Evolutionary conservation across 805 yeast genomes (phyloP).

Genomic region (Metschnikowia hibisci): DNA sequence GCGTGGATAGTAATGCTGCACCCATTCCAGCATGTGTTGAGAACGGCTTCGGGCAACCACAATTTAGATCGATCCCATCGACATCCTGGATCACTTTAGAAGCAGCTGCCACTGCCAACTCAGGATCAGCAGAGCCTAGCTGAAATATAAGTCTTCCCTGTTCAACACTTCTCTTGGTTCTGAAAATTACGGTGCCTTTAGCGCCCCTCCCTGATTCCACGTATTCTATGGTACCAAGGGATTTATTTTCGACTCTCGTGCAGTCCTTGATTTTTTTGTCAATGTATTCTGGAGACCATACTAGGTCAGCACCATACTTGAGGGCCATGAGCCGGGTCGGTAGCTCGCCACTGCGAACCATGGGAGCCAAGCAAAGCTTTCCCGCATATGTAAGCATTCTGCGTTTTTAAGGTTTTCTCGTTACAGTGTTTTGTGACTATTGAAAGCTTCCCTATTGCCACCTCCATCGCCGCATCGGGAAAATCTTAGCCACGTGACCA

Average conservation of each 20-base stretch:
- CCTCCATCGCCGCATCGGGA: no score
- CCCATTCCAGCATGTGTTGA: constrained; percentile 97
- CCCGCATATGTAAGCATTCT: constrained; percentile 67
- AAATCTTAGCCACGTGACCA: no score
- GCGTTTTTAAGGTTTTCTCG: neutral
- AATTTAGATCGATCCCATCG: constrained; percentile 87
- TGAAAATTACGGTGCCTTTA: constrained; percentile 53
- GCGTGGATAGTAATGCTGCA: constrained; percentile 81
- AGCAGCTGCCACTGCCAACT: constrained; percentile 86
- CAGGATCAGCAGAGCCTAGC: constrained; percentile 82
- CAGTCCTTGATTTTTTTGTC: constrained; percentile 80
- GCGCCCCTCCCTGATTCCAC: constrained; percentile 25
- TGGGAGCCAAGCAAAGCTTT: constrained; percentile 85
- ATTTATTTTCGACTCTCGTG: constrained; percentile 55
- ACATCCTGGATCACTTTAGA: constrained; percentile 77
- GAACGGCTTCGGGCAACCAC: constrained; percentile 97
- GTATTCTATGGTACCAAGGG: constrained; percentile 59
- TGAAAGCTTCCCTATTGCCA: neutral
- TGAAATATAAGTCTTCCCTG: constrained; percentile 74
- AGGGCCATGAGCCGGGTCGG: constrained; percentile 83
- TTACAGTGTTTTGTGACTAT: neutral
- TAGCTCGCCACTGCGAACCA: constrained; percentile 94
- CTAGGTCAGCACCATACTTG: constrained; percentile 85
- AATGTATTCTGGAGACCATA: constrained; percentile 91
- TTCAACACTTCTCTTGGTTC: constrained; percentile 67